phyloP scores from a whole-genome alignment of 2,329 filamentous ascomycete genomes.

The Penicillium hordei region DNA sequence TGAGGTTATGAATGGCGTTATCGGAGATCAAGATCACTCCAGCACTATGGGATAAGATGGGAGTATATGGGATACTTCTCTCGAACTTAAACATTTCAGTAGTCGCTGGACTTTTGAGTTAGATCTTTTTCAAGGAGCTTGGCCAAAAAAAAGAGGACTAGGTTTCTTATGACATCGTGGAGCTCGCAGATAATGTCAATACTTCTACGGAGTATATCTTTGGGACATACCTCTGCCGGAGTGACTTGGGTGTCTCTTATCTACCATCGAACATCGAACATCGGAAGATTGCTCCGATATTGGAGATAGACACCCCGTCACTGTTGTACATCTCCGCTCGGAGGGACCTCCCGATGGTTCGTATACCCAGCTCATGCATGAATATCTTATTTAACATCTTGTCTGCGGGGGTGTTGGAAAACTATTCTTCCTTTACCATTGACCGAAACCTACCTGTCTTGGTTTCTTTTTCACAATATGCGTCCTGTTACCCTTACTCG shows the following conservation, averaged over 20 bases:
- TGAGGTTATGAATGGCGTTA: not conserved
- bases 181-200: not conserved
- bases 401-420: not conserved
- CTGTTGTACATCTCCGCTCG: not conserved
- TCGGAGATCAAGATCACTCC: not conserved
- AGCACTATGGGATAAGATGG: not conserved
- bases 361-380: not conserved
- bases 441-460: not conserved
- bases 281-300: slow-evolving; percentile 19
- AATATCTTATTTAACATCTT: slow-evolving; percentile 2
- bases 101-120: not conserved
- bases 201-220: not conserved
- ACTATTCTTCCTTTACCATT: not conserved
- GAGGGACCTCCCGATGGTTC: slow-evolving; percentile 5
- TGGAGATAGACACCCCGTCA: not conserved
- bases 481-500: slow-evolving; percentile 10
- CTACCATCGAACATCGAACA: not conserved
- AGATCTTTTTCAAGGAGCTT: not conserved
- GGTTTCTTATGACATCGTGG: not conserved
- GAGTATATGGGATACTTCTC: not conserved
- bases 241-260: not conserved
- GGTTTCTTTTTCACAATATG: slow-evolving; percentile 4
- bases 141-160: not conserved
- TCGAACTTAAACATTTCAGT: not conserved
- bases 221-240: not conserved